phyloP scores from a whole-genome alignment of 805 yeast genomes.

The Ogataea paradorogensis region DNA sequence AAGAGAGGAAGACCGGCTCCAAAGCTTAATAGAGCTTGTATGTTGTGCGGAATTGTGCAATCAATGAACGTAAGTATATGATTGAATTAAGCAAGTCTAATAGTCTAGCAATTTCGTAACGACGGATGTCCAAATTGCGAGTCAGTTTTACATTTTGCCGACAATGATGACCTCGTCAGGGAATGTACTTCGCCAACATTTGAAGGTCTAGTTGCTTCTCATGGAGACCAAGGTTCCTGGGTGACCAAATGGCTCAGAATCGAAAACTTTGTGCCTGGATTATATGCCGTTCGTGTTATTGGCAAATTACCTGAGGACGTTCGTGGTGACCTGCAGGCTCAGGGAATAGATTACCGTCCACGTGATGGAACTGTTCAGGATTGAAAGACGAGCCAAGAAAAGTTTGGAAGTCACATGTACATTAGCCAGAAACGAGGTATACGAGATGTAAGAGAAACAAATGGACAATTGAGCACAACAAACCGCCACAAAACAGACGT shows the following conservation, averaged over 20 bases:
- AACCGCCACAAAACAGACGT: neutral
- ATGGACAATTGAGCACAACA: neutral
- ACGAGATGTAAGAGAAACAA: conserved; percentile 4
- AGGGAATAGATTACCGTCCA: conserved; percentile 85
- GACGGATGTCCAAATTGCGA: conserved; percentile 98
- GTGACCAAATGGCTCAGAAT: conserved; percentile 95
- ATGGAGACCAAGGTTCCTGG: conserved; percentile 86
- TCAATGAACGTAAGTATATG: conserved; percentile 54
- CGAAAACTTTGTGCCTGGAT: conserved; percentile 82
- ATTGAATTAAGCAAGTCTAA: neutral
- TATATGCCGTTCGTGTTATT: conserved; percentile 89
- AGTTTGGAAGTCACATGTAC: neutral
- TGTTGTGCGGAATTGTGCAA: conserved; percentile 93
- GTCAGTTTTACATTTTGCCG: conserved; percentile 67
- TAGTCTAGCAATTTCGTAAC: conserved; percentile 58
- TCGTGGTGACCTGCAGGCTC: conserved; percentile 64
- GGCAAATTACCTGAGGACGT: conserved; percentile 91
- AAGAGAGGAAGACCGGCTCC: conserved; percentile 39
- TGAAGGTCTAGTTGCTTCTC: conserved; percentile 90
- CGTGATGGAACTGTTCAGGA: conserved; percentile 78
- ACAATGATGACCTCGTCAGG: conserved; percentile 79
- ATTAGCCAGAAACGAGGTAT: conserved; percentile 1
- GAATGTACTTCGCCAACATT: conserved; percentile 96
- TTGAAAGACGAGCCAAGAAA: conserved; percentile 4
- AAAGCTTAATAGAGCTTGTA: conserved; percentile 87